Base-by-base conservation (phyloP, 805 yeast genomes). In the Starmera pachycereana region DNA sequence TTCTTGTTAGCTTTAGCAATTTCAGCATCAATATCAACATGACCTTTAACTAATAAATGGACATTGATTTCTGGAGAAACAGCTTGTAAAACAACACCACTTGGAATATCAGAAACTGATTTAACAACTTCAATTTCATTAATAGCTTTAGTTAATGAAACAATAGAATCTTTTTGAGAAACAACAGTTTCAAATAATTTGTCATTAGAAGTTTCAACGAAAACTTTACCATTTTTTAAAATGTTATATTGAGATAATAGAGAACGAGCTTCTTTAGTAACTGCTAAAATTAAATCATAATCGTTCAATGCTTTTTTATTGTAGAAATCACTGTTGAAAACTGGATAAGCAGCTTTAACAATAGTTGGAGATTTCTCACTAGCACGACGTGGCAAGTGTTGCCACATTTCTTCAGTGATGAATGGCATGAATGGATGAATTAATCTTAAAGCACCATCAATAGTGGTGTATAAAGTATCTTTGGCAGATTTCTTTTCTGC, bases 381-480 rank as follows among this genome's bases (percentile, higher is more conserved):
- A 8, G 76, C 72, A 59, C 96, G 79, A 56, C 83, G 81, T 53
- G 97, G 97, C 56, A 92, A 69, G 66, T 97, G 85, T 70, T 92
- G 98, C 97, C 97, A 92, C 85, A 92, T 77, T 71, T 92, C 98
- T 66, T 92, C 98, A 37, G 97, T 81, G 50, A 92, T 70, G 60
- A 77, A 92, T 32, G 98, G 98, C 98, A 92, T 92, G 71, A 87
- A 92, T 61, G 98, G 98, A 60, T 90, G 97, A 52, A 90, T 92
- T 68, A 92, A 60, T 60, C 74, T 81, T 68, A 90, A 74, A 10
- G 96, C 96, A 50, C 83, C 84, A 56, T 92, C 97, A 51, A 90
- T 72, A 67, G 95, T 76, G 30, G 92, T 85, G 76, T 88, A 92
- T 50, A 92, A 72, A 19, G 97, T 92, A 61, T 90, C 94, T 68